Conservation (phyloP, 495 filamentous ascomycete species). For the Opeltia flavorubescens region DNA sequence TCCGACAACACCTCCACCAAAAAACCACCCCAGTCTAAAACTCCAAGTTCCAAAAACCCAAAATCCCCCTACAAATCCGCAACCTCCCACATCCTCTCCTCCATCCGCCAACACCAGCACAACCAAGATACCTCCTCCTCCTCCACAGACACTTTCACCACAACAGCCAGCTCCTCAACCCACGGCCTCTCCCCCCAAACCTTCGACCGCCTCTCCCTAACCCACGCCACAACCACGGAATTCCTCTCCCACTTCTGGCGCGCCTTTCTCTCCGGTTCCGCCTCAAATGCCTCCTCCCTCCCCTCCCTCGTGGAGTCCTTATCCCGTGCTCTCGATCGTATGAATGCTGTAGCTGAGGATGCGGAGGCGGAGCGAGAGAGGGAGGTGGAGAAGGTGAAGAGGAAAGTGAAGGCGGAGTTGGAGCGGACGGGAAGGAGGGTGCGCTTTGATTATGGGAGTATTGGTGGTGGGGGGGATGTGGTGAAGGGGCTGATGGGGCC, state of each 20-base stretch:
- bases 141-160: slow-evolving; percentile 10
- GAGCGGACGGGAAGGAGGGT: slow-evolving; percentile 56
- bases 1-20: slow-evolving; percentile 44
- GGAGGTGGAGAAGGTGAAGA: slow-evolving; percentile 43
- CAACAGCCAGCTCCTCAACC: slow-evolving; percentile 25
- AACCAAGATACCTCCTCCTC: slow-evolving; percentile 32
- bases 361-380: slow-evolving; percentile 59
- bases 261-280: slow-evolving; percentile 71
- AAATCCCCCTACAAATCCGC: slow-evolving; percentile 34
- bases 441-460: slow-evolving; percentile 44
- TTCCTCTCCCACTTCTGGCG: slow-evolving; percentile 96
- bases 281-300: slow-evolving; percentile 60
- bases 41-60: not conserved
- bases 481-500: slow-evolving; percentile 64
- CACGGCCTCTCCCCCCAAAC: slow-evolving; percentile 49
- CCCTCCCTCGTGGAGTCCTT: slow-evolving; percentile 66
- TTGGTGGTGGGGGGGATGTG: slow-evolving; percentile 60
- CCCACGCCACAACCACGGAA: slow-evolving; percentile 83
- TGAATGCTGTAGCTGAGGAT: slow-evolving; percentile 63
- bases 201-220: slow-evolving; percentile 63
- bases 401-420: slow-evolving; percentile 51
- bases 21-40: slow-evolving; percentile 31
- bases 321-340: slow-evolving; percentile 57
- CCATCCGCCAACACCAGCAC: slow-evolving; percentile 37
- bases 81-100: slow-evolving; percentile 31